Base-by-base conservation (phyloP, 192 early-diverging fungal genomes). In the Podila verticillata region DNA sequence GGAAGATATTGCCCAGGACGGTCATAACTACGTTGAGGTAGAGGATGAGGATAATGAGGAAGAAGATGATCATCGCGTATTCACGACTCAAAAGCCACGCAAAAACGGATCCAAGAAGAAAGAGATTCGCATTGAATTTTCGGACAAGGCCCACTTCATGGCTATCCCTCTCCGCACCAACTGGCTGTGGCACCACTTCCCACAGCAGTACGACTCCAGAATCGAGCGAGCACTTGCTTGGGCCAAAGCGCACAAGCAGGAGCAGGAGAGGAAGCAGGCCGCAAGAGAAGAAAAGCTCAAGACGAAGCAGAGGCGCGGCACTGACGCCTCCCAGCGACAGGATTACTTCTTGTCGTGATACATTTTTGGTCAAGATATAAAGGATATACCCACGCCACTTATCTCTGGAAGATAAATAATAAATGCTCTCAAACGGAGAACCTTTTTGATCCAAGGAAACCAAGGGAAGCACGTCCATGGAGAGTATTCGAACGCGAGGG, bases 161-260 rank as follows among this genome's bases (percentile, higher is more conserved):
- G 68, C 77, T 7, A 81, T 84, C 31, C 73, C 67, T 4, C 54
- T 84, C 29, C 15, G 77, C 15, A 66, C 39, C n/a, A 84, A 84
- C 39, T 84, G 83, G 83, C 34, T 81, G 39, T 84, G 77, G 66
- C 83, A 84, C 59, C 83, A 84, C 36, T 84, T 84, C 67, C 83
- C 83, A 13, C 77, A 84, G 63, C 72, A 80, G 61, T 84, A 84
- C 65, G 83, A 84, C 63, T 81, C 77, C 2, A 62, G 73, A 4
- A 48, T 84, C 3, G 73, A 80, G 60, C 57, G 77, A 0, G 72
- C 73, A 2, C n/a, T 81, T 34, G 75, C 58, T 0, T 79, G 75
- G 75, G 75, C 75, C 57, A 72, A 67, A 44, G 75, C 63, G 0
- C 64, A 72, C 9, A 79, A 79, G 61, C 51, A 66, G 26, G 66